Evolutionary conservation across 2,329 filamentous ascomycete species (phyloP).

Genomic region (Curvularia sp.): DNA sequence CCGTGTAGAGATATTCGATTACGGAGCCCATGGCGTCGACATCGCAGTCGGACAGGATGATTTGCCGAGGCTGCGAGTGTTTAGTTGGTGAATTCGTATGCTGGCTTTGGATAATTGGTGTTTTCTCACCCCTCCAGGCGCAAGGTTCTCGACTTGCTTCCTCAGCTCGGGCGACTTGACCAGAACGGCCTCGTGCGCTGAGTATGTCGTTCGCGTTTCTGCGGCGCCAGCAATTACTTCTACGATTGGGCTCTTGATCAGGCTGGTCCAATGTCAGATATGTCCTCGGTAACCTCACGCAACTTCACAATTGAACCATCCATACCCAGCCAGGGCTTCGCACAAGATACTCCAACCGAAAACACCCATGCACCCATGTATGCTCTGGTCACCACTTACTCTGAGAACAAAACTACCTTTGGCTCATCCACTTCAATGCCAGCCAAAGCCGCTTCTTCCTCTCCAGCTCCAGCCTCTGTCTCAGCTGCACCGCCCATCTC

Average conservation of each 20-base stretch:
- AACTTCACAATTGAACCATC: background rate
- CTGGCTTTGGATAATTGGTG: no score
- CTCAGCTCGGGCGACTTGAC: conserved; percentile 76
- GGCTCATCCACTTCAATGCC: conserved; percentile 54
- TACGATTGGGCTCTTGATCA: conserved; percentile 58
- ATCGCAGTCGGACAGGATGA: conserved; percentile 72
- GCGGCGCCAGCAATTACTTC: conserved; percentile 58
- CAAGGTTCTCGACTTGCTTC: conserved; percentile 67
- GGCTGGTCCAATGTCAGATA: conserved; percentile 42
- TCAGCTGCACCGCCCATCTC: conserved; percentile 54
- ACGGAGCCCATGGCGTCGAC: conserved; percentile 78
- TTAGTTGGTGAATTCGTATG: no score
- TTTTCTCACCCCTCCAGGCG: conserved; percentile 62
- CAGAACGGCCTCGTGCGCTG: conserved; percentile 81
- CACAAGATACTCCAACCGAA: background rate
- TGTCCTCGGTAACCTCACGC: background rate
- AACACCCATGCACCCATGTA: background rate
- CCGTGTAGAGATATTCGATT: conserved; percentile 83
- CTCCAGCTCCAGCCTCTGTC: conserved; percentile 10
- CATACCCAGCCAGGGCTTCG: no score
- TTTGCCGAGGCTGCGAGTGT: conserved; percentile 63
- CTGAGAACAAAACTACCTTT: conserved; percentile 54
- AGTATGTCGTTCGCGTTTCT: conserved; percentile 68
- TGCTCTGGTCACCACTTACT: conserved; percentile 44
- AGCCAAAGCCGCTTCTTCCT: conserved; percentile 48